phyloP scores from a whole-genome alignment of 2,329 filamentous ascomycete species.

The Aspergillus pseudotamarii region DNA sequence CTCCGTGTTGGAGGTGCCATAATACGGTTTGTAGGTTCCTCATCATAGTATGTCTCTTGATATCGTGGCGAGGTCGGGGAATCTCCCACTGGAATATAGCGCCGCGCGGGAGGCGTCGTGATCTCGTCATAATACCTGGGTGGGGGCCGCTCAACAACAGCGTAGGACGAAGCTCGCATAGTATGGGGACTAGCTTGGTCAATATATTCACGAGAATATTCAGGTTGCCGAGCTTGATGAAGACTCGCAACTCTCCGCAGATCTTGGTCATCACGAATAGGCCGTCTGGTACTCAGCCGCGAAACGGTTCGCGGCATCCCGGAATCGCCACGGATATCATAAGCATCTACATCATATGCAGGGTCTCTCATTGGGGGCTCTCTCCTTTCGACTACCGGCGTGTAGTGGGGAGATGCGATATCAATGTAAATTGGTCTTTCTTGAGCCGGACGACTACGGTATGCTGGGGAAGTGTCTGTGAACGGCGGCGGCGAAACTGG shows the following conservation, averaged over 20 bases:
- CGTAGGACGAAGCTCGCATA: slow-evolving; percentile 44
- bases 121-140: slow-evolving; percentile 45
- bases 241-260: slow-evolving; percentile 51
- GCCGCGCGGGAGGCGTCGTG: slow-evolving; percentile 33
- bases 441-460: slow-evolving; percentile 37
- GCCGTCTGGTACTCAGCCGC: slow-evolving; percentile 39
- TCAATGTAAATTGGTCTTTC: slow-evolving; percentile 54
- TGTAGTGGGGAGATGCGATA: slow-evolving; percentile 45
- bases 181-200: slow-evolving; percentile 45
- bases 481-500: slow-evolving; percentile 64
- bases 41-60: slow-evolving; percentile 46
- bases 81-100: slow-evolving; percentile 40
- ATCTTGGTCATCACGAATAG: slow-evolving; percentile 47
- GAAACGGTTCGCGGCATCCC: slow-evolving; percentile 43
- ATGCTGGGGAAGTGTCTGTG: slow-evolving; percentile 44
- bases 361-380: slow-evolving; percentile 33
- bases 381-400: slow-evolving; percentile 37
- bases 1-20: slow-evolving; percentile 62
- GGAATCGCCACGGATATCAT: slow-evolving; percentile 37
- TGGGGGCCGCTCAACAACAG: slow-evolving; percentile 41
- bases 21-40: slow-evolving; percentile 46
- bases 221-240: slow-evolving; percentile 47
- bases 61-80: slow-evolving; percentile 40
- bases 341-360: slow-evolving; percentile 40
- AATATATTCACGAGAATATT: slow-evolving; percentile 46